Base-by-base conservation (phyloP, 192 early-diverging fungal genomes). In the Geranomyces michiganensis region DNA sequence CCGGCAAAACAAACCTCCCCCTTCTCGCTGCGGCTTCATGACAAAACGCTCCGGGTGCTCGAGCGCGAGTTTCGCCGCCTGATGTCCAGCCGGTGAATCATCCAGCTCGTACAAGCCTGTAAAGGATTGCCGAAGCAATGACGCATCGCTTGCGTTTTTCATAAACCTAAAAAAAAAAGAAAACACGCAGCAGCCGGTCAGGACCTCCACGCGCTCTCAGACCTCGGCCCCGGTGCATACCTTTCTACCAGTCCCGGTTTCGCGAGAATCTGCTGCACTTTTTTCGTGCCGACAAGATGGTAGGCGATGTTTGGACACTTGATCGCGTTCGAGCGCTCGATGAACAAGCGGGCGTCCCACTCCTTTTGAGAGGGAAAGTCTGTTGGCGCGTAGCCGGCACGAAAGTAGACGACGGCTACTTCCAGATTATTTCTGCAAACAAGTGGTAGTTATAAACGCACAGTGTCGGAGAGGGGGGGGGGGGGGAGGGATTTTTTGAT, bases 1-100 rank as follows among this genome's bases (percentile, higher is more conserved):
- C 1, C 12, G 24, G 31, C 2, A 36, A 43, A 44, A 2, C 45
- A 41, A 41, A 78, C 90, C 96, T 56, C 96, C 96, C 2, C 96
- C 96, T 77, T 99, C 95, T 46, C 96, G 87, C 78, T 99, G 96
- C 6, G 96, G 95, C 78, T 99, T 99, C 78, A 96, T 82, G 19
- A 99, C 96, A 77, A 84, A 92, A 10, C 86, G 75, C 26, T 79
- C 83, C 0, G 93, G 93, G 36, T 85, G 66, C 14, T 67, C 62
- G 8, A 96, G 47, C 0, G 92, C 93, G 49, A 78, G 70, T 46
- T 88, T 67, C 46, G 85, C 86, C 3, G 95, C 95, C 10, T 79
- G 72, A 44, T 85, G 61, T 0, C 94, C 94, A 22, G 84, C 88
- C 0, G 73, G 61, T 0, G 85, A 83, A 56, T 74, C 67, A 79